phyloP scores from a whole-genome alignment of 2,329 filamentous ascomycete species.

The Emmonsiellopsis sp. region DNA sequence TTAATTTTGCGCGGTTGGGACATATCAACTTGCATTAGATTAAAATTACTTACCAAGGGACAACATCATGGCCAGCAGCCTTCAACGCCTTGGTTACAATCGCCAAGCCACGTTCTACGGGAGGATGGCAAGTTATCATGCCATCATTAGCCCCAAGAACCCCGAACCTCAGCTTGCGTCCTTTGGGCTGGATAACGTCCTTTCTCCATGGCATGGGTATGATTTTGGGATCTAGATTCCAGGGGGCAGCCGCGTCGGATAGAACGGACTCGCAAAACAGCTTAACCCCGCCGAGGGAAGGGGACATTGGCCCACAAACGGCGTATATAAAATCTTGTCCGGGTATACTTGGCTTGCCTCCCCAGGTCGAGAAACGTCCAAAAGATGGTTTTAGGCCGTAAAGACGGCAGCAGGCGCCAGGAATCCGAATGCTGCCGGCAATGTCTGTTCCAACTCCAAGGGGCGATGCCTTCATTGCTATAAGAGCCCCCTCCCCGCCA shows the following conservation, averaged over 20 bases:
- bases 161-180: constrained; percentile 28
- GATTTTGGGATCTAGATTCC: constrained; percentile 31
- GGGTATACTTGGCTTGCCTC: constrained; percentile 25
- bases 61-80: constrained; percentile 28
- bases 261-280: constrained; percentile 28
- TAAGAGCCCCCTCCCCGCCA: constrained; percentile 27
- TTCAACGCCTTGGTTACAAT: constrained; percentile 23
- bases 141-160: constrained; percentile 29
- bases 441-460: constrained; percentile 34
- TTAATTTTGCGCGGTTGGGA: background rate
- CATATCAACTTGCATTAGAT: constrained; percentile 1
- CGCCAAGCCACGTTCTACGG: constrained; percentile 26
- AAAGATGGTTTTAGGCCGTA: constrained; percentile 33
- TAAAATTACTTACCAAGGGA: constrained; percentile 18
- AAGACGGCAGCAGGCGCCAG: constrained; percentile 26
- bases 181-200: constrained; percentile 22
- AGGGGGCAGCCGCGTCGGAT: constrained; percentile 23
- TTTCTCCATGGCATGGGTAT: constrained; percentile 30
- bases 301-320: constrained; percentile 30
- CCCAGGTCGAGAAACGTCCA: constrained; percentile 28
- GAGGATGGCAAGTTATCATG: constrained; percentile 27
- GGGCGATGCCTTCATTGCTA: constrained; percentile 21
- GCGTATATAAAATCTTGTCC: constrained; percentile 31
- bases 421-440: constrained; percentile 30
- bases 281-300: constrained; percentile 23